Evolutionary conservation across 352 stramenopile genomes (phyloP), one percentile per base, ranked within the genome.

Genomic region (Pythium pyrilobum): DNA sequence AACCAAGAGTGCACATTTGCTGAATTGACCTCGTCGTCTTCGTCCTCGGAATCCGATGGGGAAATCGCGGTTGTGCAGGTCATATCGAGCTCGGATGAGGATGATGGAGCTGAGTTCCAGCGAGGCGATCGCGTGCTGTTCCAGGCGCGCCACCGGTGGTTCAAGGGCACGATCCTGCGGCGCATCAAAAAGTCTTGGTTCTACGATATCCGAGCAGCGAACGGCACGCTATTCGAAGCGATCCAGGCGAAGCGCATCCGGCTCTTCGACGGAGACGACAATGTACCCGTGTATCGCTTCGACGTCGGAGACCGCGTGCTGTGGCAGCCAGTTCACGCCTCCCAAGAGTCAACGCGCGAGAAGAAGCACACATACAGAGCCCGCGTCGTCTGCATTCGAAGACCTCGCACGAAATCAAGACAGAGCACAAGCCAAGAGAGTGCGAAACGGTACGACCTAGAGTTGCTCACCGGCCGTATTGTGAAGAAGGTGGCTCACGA

Each of bases 91-190:
- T 65, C 64, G 0, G 63, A 78, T 15, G 65, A 70, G 10, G 45
- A 59, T 5, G 34, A 52, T 15, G 7, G 47, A 16, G 52, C 52
- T 0, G 57, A 69, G n/a, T 85, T 84, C 52, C 56, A 71, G 18
- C 62, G 64, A 21, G 72, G 77, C 10, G 77, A 87, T 36, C 54
- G 60, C 6, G 72, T 87, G 12, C 45, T 80, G n/a, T 83, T 87
- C 25, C 53, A 67, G 12, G 64, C 59, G 1, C 67, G 56, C 27
- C 44, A 48, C 13, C 69, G 66, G 0, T 73, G 67, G 51, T 68
- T 77, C 25, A 56, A 62, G 36, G 74, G 74, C 16, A 70, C 36
- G 15, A 54, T 85, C 29, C 42, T 56, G 2, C 65, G 62, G 16
- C 72, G 72, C 16, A 71, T 87, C 33, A 46, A 48, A 1, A 40